Conservation (phyloP, 2,329 filamentous ascomycete genomes). For the Nothophaeocryptopus gaeumannii region DNA sequence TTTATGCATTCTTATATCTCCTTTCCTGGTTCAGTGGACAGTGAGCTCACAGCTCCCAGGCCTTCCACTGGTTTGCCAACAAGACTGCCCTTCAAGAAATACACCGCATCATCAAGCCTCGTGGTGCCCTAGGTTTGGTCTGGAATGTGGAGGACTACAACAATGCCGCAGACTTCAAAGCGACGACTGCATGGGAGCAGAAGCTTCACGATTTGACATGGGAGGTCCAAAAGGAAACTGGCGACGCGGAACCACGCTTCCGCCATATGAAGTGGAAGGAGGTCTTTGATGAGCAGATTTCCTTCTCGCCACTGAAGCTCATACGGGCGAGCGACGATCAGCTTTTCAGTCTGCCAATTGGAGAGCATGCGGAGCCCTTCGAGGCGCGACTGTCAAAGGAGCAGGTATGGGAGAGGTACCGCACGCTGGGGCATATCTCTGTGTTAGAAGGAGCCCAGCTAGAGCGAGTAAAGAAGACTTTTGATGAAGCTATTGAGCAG, state of each 20-base stretch:
- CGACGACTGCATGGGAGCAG: slow-evolving; percentile 60
- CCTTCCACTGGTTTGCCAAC: slow-evolving; percentile 63
- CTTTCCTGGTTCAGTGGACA: neutral
- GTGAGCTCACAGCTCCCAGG: slow-evolving; percentile 29
- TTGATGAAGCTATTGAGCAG: slow-evolving; percentile 53
- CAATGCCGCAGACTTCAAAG: slow-evolving; percentile 55
- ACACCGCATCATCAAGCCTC: slow-evolving; percentile 62
- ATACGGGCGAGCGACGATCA: slow-evolving; percentile 42
- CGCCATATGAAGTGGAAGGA: slow-evolving; percentile 62
- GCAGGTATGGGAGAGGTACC: slow-evolving; percentile 61
- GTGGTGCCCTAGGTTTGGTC: slow-evolving; percentile 62
- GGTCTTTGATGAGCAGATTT: slow-evolving; percentile 61
- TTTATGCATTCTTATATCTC: slow-evolving; percentile 3
- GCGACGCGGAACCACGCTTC: slow-evolving; percentile 63
- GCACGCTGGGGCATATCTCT: slow-evolving; percentile 66
- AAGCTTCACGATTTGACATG: slow-evolving; percentile 60
- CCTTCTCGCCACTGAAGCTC: slow-evolving; percentile 49
- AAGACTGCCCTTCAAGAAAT: slow-evolving; percentile 62
- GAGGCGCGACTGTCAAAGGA: slow-evolving; percentile 58
- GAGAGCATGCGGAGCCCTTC: slow-evolving; percentile 56
- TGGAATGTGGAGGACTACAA: slow-evolving; percentile 62
- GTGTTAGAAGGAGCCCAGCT: slow-evolving; percentile 53
- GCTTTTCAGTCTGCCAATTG: slow-evolving; percentile 62
- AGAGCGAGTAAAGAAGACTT: slow-evolving; percentile 51
- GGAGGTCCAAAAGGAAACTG: slow-evolving; percentile 52